Base-by-base conservation (phyloP, 1,139 yeast genomes). In the Arxiozyma telluris region DNA sequence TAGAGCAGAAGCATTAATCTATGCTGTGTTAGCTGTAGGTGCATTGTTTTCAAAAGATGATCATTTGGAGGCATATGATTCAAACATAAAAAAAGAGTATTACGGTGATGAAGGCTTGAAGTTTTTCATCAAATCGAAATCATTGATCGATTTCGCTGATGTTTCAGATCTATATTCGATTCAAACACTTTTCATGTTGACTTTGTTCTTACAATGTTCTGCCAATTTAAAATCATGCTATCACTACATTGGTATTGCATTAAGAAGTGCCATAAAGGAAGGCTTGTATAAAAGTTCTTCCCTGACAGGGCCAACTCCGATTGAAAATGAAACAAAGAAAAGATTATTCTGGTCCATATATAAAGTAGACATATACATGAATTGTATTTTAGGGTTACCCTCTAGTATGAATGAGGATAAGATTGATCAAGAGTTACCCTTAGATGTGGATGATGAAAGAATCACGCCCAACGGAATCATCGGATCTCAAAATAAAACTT, bases 211-310 rank as follows among this genome's bases (percentile, higher is more conserved):
- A 52, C 96, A 89, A 70, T 88, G 96, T 65, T 84, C 94, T 3
- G 96, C 96, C 0, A 77, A 95, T 57, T 73, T 90, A 55, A 84
- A 93, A 0, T 86, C 95, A 0, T 89, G 96, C 68, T 89, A 90
- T 67, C 84, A 95, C 0, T 89, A 88, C 66, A 87, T 88, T 61
- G 96, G 96, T 2, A 84, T 88, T 54, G 96, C 96, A 0, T 71
- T 89, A 51, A 74, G 96, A 62, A 84, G 91, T 46, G 93, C 96
- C 0, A 71, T 89, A 50, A 79, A 90, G 60, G 90, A 88, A 63
- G 96, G 96, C 0, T 74, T 88, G 30, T 96, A 90, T 68, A 73
- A 94, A 54, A 84, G 84, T 64, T 76, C 84, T 50, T 76, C 69
- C 23, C 55, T 60, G 42, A 58, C 59, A 18, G 58, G 58, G 1